phyloP scores from a whole-genome alignment of 140 eudicot genomes.

The Flaveria floridana region DNA sequence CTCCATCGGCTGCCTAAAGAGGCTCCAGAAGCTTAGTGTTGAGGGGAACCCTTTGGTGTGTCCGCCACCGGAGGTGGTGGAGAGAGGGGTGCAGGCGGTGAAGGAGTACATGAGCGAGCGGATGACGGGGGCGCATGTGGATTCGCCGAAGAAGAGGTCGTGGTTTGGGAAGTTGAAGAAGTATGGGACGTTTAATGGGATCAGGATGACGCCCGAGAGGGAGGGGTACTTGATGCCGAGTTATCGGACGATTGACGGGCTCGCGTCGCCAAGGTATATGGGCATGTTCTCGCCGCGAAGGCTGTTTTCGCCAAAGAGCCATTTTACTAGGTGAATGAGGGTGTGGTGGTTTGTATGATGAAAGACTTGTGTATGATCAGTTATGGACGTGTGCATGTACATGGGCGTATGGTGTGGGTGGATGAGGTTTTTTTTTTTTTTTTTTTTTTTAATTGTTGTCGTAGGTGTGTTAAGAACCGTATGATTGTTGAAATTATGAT shows the following conservation, averaged over 20 bases:
- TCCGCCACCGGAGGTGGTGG: slow-evolving; percentile 66
- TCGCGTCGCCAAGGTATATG: slow-evolving; percentile 65
- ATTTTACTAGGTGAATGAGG: slow-evolving; percentile 41
- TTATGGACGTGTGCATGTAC: slow-evolving; percentile 4
- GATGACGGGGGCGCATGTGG: slow-evolving; percentile 50
- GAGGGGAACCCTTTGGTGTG: slow-evolving; percentile 73
- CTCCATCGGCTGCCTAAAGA: slow-evolving; percentile 60
- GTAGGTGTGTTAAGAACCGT: slow-evolving; percentile 9
- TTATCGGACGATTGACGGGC: slow-evolving; percentile 50
- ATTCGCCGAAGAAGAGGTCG: slow-evolving; percentile 44
- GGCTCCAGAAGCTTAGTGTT: slow-evolving; percentile 59
- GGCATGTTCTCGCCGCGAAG: slow-evolving; percentile 73
- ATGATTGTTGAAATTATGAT: slow-evolving; percentile 12
- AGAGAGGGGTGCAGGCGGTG: slow-evolving; percentile 49
- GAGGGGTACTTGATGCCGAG: slow-evolving; percentile 45
- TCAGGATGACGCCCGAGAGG: slow-evolving; percentile 31
- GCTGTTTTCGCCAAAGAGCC: slow-evolving; percentile 58
- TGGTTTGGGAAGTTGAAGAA: slow-evolving; percentile 67
- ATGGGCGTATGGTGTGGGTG: neutral
- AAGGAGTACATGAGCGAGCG: slow-evolving; percentile 57
- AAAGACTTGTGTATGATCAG: slow-evolving; percentile 4
- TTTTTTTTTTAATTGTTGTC: neutral
- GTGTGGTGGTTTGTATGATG: slow-evolving; percentile 22
- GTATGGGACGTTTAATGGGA: slow-evolving; percentile 61
- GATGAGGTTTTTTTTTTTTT: neutral